Percentiles rank a stretch among this genome's conserved stretches.
phyloP scores from a whole-genome alignment of 148 eudicot genomes.

The Fagopyrum tataricum region DNA sequence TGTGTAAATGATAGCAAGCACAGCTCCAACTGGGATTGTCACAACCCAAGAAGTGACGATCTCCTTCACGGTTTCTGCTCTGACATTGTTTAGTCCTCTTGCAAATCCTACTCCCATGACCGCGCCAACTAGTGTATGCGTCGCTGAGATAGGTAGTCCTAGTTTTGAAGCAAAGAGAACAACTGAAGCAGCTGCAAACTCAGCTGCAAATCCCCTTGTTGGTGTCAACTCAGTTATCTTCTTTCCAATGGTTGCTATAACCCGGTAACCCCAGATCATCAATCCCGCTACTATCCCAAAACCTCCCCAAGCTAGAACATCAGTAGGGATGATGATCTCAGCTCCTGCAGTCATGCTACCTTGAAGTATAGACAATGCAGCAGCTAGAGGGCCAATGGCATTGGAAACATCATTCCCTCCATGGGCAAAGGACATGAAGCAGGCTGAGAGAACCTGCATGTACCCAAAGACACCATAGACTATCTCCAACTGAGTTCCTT shows the following conservation, averaged over 20 bases:
- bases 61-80: constrained; percentile 74
- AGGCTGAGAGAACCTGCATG: constrained; percentile 90
- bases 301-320: constrained; percentile 95
- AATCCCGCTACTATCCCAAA: constrained; percentile 95
- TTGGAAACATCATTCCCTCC: constrained; percentile 98
- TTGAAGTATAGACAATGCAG: constrained; percentile 72
- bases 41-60: constrained; percentile 83
- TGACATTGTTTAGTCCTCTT: constrained; percentile 80
- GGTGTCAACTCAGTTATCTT: constrained; percentile 91
- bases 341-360: constrained; percentile 46
- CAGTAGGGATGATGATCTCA: constrained; percentile 59
- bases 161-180: constrained; percentile 83
- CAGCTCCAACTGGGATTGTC: constrained; percentile 79
- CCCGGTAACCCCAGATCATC: constrained; percentile 95
- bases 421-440: constrained; percentile 79
- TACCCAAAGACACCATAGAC: constrained; percentile 94
- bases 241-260: constrained; percentile 87
- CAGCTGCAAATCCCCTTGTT: constrained; percentile 94
- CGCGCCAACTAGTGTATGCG: constrained; percentile 92
- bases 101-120: constrained; percentile 99
- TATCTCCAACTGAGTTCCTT: constrained; percentile 73
- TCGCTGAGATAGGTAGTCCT: constrained; percentile 88
- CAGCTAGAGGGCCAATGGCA: constrained; percentile 91
- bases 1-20: constrained; percentile 63
- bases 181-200: constrained; percentile 95